Evolutionary conservation across 169 alveolate species (phyloP), one percentile per base, ranked within the genome.

Genomic region (Cryptosporidium ubiquitum): DNA sequence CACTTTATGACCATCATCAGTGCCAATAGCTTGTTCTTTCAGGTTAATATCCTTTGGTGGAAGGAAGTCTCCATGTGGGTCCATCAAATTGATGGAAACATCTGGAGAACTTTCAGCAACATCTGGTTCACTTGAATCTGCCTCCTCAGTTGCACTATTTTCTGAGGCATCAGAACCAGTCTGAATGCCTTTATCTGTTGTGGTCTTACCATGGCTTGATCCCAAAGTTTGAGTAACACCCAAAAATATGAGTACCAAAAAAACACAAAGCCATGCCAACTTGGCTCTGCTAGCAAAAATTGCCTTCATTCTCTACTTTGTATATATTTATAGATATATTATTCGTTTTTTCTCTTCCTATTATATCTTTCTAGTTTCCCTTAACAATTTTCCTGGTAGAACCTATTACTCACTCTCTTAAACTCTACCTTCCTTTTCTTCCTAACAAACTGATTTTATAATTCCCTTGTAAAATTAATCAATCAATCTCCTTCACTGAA

Each of bases 401-500:
- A 66, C 35, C 73, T 20, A 29, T 55, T 47, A 20, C 23, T 58
- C 61, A 37, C 70, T 74, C 35, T 37, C 29, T 74, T 23, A 52
- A 37, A 61, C 64, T 42, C 68, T 20, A 79, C 75, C 52, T 35
- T 42, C 60, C 75, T 58, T 44, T 37, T 42, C 74, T 79, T 79
- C 89, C 74, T 26, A 39, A 44, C 64, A 44, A 35, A 37, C 75
- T 58, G 55, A 31, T 61, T 79, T 52, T 60, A 31, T 79, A 71
- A 79, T 79, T 79, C 68, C 66, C 73, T 79, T 42, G 31, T 39
- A 39, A 71, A 73, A 73, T 58, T 73, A 33, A 37, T 73, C 68
- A 20, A 70, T 37, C 85, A 73, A 73, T 73, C 85, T 73, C 85
- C 85, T 42, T 73, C 85, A 73, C 69, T 52, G 85, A 64, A 20